These are phyloP conservation scores for Leptoxyphium fumago DNA, from an alignment of 2,329 filamentous ascomycete species.

Conservation along the genomic window DNA sequence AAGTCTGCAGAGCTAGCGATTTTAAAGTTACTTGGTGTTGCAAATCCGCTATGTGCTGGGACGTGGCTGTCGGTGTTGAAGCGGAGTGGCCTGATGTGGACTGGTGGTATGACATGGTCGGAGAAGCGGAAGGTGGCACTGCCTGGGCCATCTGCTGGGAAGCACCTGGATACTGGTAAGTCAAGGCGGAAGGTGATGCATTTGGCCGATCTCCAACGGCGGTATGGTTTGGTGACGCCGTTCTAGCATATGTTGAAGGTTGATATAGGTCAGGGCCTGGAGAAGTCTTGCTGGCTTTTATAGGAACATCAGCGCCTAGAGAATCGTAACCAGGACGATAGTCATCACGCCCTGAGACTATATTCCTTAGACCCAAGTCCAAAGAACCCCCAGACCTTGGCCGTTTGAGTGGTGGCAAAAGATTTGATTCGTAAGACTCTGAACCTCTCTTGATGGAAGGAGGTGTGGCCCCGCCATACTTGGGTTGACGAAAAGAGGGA, in stretches of 20 bases:
- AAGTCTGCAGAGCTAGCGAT: constrained; percentile 35
- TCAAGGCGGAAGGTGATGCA: neutral
- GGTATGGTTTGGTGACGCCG: neutral
- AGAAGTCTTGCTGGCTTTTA: constrained; percentile 7
- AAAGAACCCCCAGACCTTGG: constrained; percentile 8
- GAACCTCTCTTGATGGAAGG: constrained; percentile 9
- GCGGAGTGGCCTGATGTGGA: constrained; percentile 12
- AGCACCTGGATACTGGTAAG: constrained; percentile 7
- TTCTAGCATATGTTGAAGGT: constrained; percentile 9
- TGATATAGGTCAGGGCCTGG: constrained; percentile 8
- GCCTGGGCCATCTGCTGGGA: constrained; percentile 7
- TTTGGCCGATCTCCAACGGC: neutral
- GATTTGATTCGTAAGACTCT: constrained; percentile 7
- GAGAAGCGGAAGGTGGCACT: constrained; percentile 8
- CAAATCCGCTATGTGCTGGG: constrained; percentile 31
- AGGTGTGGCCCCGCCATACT: constrained; percentile 3
- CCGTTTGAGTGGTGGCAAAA: constrained; percentile 8
- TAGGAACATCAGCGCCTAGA: constrained; percentile 1
- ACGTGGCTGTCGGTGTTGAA: constrained; percentile 13
- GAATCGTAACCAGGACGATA: constrained; percentile 8
- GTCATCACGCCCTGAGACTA: constrained; percentile 4
- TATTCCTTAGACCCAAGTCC: constrained; percentile 3
- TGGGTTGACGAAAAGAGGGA: neutral
- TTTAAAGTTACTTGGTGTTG: constrained; percentile 42
- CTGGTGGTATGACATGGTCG: constrained; percentile 12